Base-by-base conservation (phyloP, 2,329 filamentous ascomycete genomes). In the Ophiostoma pallidulum region DNA sequence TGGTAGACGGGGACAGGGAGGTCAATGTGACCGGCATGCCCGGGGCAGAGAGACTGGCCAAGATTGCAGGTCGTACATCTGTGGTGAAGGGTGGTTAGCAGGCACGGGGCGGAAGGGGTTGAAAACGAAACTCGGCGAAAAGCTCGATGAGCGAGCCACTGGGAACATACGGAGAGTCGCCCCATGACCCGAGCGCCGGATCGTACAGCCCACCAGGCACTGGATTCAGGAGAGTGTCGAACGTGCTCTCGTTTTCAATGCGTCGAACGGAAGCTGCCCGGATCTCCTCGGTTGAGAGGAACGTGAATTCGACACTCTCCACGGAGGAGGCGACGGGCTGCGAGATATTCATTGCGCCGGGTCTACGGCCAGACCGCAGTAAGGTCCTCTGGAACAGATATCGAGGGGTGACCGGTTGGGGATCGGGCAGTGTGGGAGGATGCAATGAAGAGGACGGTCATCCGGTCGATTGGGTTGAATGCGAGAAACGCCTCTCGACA, bases 21-120 rank as follows among this genome's bases (percentile, higher is more conserved):
- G 58, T 96, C 88, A 63, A 98, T 94, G 62, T 98, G 92, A 45
- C 92, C 94, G 51, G 85, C 78, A 69, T 98, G 94, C 49, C 94
- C 94, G 7, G 91, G 88, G 63, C 94, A 98, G 58, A 78, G 78
- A 60, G 81, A 77, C 52, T 82, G 82, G 60, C 82, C 85, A 56
- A 94, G 75, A 57, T 91, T 87, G 69, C 92, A 98, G 64, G 92
- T 98, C 58, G 88, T 77, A 69, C 92, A 98, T 61, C 88, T 94
- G 57, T 22, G n/a, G n/a, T 6, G 18, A 5, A 35, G 33, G 8
- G 4, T 18, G n/a, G 33, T 28, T 28, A 28, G 24, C 24, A 10
- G 24, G 24, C 24, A 28, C n/a, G n/a, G n/a, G n/a, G n/a, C n/a
- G n/a, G n/a, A n/a, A n/a, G n/a, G n/a, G 22, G 16, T 28, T 16